Conservation (phyloP, 192 early-diverging fungal genomes). For the Coemansia erecta region DNA sequence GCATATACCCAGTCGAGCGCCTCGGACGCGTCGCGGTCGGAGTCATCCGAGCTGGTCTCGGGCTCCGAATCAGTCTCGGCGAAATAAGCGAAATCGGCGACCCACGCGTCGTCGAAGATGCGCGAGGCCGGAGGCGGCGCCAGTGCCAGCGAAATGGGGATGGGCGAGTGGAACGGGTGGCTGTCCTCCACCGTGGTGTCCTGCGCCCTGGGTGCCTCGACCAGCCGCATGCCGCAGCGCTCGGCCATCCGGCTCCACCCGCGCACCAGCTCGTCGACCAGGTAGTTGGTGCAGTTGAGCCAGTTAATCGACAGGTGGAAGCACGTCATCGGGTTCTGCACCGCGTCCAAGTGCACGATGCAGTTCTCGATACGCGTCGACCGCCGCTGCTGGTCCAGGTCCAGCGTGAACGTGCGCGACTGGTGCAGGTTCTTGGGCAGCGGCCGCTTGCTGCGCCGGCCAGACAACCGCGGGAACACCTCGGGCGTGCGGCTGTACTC, state of each 20-base stretch:
- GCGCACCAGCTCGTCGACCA: conserved; percentile 83
- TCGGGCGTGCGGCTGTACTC: conserved; percentile 23
- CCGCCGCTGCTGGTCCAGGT: conserved; percentile 77
- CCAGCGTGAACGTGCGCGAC: conserved; percentile 67
- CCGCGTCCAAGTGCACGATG: conserved; percentile 83
- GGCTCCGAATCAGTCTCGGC: conserved; percentile 33
- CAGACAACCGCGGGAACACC: conserved; percentile 21
- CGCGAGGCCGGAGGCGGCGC: conserved; percentile 62
- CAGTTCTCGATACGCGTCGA: conserved; percentile 81
- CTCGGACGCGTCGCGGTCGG: not conserved
- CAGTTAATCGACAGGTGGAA: conserved; percentile 95
- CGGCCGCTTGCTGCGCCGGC: conserved; percentile 21
- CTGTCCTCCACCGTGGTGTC: conserved; percentile 60
- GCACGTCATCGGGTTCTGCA: conserved; percentile 83
- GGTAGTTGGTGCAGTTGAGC: conserved; percentile 87
- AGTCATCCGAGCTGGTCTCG: conserved; percentile 10
- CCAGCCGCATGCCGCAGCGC: conserved; percentile 81
- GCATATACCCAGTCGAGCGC: not conserved
- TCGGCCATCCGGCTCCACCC: conserved; percentile 80
- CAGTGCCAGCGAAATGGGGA: conserved; percentile 60
- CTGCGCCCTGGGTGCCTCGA: conserved; percentile 73
- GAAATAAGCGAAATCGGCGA: conserved; percentile 23
- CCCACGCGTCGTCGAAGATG: conserved; percentile 41
- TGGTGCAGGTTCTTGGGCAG: conserved; percentile 59
- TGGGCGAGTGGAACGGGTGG: conserved; percentile 86